Evolutionary conservation across 73 alveolate species (phyloP), one percentile per base, ranked within the genome.

Genomic region (Breviolum minutum): DNA sequence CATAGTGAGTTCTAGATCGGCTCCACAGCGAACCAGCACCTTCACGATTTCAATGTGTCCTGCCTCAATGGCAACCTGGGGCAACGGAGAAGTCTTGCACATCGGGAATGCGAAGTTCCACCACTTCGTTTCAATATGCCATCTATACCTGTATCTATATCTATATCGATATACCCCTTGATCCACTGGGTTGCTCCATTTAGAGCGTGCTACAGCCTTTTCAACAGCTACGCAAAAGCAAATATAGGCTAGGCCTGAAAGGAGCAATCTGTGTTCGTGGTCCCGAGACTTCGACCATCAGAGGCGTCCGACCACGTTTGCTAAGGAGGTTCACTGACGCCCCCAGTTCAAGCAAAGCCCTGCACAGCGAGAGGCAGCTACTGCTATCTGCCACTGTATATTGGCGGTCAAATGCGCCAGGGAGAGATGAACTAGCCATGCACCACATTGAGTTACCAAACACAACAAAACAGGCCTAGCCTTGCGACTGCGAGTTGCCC

Each of bases 271-370:
- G 81, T 71, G 30, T 71, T 71, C 30, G n/a, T 13, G n/a, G 81
- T 70, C 0, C 91, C 71, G 30, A 62, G 74, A 63, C 95, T 69
- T 62, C 63, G 70, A 14, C 96, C 96, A 90, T 90, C n/a, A 90
- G 80, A 24, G 96, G 96, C 8, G 96, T 90, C 73, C 96, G 96
- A 20, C 96, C 96, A 29, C 96, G 96, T 12, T 61, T 76, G 87
- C 96, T 90, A 20, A 63, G 96, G 17, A 71, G 54, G 63, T 90
- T 90, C 63, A 54, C 87, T 6, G 96, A 90, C 29, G 96, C 96
- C 30, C 96, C 96, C 26, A 24, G 48, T 64, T 90, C 96, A 61
- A 90, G 68, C 29, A 90, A 77, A 30, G 79, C 60, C 96, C 96
- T 90, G 88, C 32, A 68, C 69, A 0, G 6, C 2, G 88, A 30